phyloP scores from a whole-genome alignment of 2,329 filamentous ascomycete species.

The Diplocarpon rosae region DNA sequence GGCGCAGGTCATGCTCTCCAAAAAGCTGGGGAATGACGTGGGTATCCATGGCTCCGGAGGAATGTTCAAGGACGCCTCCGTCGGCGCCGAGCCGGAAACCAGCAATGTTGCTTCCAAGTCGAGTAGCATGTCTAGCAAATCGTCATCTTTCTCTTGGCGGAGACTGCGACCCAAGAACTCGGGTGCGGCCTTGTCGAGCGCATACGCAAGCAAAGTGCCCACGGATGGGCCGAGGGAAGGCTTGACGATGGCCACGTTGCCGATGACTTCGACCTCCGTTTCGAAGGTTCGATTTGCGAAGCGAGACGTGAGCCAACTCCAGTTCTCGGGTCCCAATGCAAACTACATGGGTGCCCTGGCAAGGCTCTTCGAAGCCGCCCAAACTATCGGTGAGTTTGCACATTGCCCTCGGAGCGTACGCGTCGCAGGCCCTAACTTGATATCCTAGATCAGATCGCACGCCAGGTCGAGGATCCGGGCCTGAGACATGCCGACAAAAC shows the following conservation, averaged over 20 bases:
- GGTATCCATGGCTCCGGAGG: constrained; percentile 64
- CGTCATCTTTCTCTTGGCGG: constrained; percentile 78
- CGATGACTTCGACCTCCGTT: constrained; percentile 53
- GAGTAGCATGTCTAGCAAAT: constrained; percentile 59
- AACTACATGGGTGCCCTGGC: constrained; percentile 88
- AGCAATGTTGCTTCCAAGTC: constrained; percentile 35
- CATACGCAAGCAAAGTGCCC: constrained; percentile 38
- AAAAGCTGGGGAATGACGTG: constrained; percentile 88
- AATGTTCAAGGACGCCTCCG: constrained; percentile 62
- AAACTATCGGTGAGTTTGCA: constrained; percentile 67
- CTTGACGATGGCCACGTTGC: constrained; percentile 60
- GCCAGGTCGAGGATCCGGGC: constrained; percentile 91
- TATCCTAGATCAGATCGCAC: constrained; percentile 74
- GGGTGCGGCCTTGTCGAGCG: constrained; percentile 44
- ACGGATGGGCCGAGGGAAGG: constrained; percentile 45
- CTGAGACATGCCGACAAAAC: constrained; percentile 86
- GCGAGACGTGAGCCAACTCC: constrained; percentile 55
- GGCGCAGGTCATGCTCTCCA: constrained; percentile 62
- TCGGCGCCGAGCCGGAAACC: constrained; percentile 32
- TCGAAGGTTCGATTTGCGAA: constrained; percentile 58
- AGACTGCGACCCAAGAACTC: constrained; percentile 86
- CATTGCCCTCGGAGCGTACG: not conserved
- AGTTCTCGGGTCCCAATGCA: constrained; percentile 74
- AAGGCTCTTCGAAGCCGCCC: constrained; percentile 82
- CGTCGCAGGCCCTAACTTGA: constrained; percentile 19